Evolutionary conservation across 495 filamentous ascomycete species (phyloP), one percentile per base, ranked within the genome.

Genomic region (Aspergillus sclerotiicarbonarius): DNA sequence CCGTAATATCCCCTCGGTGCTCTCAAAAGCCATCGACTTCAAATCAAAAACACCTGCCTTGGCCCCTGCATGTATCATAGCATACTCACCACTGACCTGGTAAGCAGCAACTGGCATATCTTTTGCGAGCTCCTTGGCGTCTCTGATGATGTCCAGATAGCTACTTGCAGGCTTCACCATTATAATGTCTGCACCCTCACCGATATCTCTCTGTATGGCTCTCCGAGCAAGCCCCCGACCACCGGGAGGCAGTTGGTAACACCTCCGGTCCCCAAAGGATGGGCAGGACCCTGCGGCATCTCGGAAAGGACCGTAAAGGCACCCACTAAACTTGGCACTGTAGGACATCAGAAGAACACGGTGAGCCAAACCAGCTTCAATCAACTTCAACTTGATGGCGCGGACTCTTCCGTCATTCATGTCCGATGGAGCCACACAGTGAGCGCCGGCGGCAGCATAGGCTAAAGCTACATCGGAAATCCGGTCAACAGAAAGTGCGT

Each of bases 381-480:
- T 96, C 57, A 98, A 75, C 74, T 96, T 96, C 33, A 96, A 81
- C 76, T 98, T 98, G 68, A 98, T 98, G 55, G 92, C 93, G 47
- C 91, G 87, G 57, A 98, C 90, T 58, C 94, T 88, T 43, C 94
- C 94, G 67, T 98, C 94, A 68, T 98, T 98, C 94, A 98, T 98
- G 73, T 98, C 94, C 15, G 90, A 94, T 0, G 94, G 94, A 0
- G 94, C 94, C 33, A 98, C 92, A 71, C 92, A 98, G 70, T 98
- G 94, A 2, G 92, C 94, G 54, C 94, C 94, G 25, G 94, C 95
- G 62, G 85, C 79, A 3, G 95, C 94, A 71, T 98, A 98, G 21
- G 92, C 89, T 56, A 98, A 78, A 15, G 94, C 92, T 16, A 96
- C 93, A 71, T 96, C 90, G 15, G 89, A 90, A 63, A 98, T 93